phyloP scores from a whole-genome alignment of 1,284 basidiomycete species.

The Phaffia rhodozyma region DNA sequence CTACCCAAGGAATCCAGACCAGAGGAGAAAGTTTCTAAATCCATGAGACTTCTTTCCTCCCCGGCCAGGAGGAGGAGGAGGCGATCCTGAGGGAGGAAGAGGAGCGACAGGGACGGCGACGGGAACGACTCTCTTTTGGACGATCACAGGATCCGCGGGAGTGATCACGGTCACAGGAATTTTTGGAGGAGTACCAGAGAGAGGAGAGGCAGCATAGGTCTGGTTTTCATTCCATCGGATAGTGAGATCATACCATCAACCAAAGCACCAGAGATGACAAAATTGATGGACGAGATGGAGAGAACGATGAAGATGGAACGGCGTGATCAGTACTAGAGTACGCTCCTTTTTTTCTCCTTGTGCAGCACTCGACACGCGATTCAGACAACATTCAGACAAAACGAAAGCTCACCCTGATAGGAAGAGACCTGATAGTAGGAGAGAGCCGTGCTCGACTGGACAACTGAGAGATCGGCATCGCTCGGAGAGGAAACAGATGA shows the following conservation, averaged over 20 bases:
- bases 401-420: too few species aligned
- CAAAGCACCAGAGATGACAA: too few species aligned
- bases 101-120: neutral
- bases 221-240: neutral
- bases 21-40: constrained; percentile 2
- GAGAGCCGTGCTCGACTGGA: neutral
- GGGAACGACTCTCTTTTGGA: constrained; percentile 6
- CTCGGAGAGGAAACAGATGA: neutral
- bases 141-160: neutral
- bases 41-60: neutral
- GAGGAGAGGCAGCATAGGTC: neutral
- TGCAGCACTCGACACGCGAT: too few species aligned
- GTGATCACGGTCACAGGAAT: neutral
- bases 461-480: neutral
- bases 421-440: neutral
- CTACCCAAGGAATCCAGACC: neutral
- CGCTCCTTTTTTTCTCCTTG: too few species aligned
- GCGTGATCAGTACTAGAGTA: too few species aligned
- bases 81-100: neutral
- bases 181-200: neutral
- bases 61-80: neutral
- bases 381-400: too few species aligned
- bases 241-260: too few species aligned
- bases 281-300: too few species aligned
- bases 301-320: too few species aligned